phyloP scores from a whole-genome alignment of 257 asterid genomes.

The Solanum verrucosum region DNA sequence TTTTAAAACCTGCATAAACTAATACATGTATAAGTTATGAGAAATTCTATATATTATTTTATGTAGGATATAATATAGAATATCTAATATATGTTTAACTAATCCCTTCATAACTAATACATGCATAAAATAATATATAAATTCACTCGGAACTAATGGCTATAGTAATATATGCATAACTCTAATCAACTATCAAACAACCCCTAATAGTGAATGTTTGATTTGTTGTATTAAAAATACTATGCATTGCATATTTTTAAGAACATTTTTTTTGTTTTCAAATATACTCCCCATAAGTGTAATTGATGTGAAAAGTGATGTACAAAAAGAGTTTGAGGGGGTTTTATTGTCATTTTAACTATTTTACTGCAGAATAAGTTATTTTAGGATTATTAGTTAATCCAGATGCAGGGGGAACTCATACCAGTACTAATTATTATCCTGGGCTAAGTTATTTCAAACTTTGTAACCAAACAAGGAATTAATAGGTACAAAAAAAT shows the following conservation, averaged over 20 bases:
- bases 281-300: background rate
- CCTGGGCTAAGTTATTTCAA: background rate
- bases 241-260: background rate
- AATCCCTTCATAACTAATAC: too few relatives aligned
- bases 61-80: background rate
- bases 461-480: background rate
- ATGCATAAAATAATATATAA: too few relatives aligned
- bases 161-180: background rate
- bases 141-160: background rate
- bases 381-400: too few relatives aligned
- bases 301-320: background rate
- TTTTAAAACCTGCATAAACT: background rate
- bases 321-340: background rate
- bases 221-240: background rate
- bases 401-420: background rate
- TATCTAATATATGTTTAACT: too few relatives aligned
- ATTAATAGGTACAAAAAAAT: background rate
- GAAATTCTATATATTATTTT: too few relatives aligned
- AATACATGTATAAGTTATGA: too few relatives aligned
- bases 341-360: background rate
- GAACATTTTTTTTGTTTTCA: background rate
- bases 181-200: background rate
- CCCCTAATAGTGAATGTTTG: background rate
- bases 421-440: too few relatives aligned
- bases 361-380: too few relatives aligned